A percentile compares a stretch with the other conserved stretches of the same genome.
Evolutionary conservation across 257 asterid species (phyloP).

Genomic region (Nicotiana undulata): DNA sequence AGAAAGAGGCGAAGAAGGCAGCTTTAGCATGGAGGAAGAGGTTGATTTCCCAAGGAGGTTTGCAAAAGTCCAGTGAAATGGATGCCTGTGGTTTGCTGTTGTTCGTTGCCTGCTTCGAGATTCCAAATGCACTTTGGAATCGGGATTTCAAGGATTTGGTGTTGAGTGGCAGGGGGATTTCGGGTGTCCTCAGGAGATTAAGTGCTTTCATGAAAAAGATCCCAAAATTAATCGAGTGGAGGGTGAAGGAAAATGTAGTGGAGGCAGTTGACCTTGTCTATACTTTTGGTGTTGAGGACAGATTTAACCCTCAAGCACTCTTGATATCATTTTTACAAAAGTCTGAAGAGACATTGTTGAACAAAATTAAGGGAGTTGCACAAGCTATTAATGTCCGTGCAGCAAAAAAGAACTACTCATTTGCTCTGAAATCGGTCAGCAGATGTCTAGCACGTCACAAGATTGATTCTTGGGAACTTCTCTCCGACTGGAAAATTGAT

Average conservation of each 20-base stretch:
- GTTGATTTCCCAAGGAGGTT: constrained; percentile 61
- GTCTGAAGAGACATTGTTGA: constrained; percentile 33
- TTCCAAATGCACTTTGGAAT: constrained; percentile 35
- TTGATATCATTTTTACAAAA: constrained; percentile 45
- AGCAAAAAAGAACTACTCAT: constrained; percentile 37
- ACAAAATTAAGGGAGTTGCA: constrained; percentile 31
- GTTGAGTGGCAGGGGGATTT: constrained; percentile 47
- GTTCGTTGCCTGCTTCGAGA: constrained; percentile 64
- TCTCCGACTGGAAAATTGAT: constrained; percentile 68
- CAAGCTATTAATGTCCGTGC: constrained; percentile 28
- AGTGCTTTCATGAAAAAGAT: constrained; percentile 40
- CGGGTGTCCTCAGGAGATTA: constrained; percentile 40
- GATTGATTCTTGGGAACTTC: constrained; percentile 44
- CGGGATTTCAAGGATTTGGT: constrained; percentile 57
- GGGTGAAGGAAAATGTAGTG: constrained; percentile 53
- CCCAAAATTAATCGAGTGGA: constrained; percentile 39
- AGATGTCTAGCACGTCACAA: constrained; percentile 55
- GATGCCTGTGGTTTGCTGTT: constrained; percentile 78
- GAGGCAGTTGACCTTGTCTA: constrained; percentile 56
- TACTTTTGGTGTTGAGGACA: constrained; percentile 58
- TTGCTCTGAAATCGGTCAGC: constrained; percentile 41
- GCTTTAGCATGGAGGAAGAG: constrained; percentile 74
- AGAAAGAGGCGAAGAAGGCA: constrained; percentile 45
- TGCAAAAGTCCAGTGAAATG: constrained; percentile 37
- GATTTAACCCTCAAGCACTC: constrained; percentile 37